Evolutionary conservation across 805 yeast species (phyloP).

Genomic region (Ogataea pini): DNA sequence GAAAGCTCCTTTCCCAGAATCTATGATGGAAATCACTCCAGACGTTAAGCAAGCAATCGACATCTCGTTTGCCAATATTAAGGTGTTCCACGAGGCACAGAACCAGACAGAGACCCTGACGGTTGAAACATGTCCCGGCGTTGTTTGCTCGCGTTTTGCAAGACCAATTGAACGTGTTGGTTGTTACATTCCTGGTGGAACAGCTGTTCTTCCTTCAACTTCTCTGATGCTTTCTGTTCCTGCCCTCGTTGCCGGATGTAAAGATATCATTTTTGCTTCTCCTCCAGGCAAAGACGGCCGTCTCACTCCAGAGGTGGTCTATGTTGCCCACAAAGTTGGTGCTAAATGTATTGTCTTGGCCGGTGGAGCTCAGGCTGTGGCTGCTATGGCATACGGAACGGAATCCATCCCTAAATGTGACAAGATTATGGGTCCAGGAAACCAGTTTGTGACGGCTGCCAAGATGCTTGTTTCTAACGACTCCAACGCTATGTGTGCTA

Average conservation of each 20-base stretch:
- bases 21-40: slow-evolving; percentile 70
- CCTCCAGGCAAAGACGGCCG: slow-evolving; percentile 95
- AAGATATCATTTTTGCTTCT: slow-evolving; percentile 87
- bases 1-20: slow-evolving; percentile 82
- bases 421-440: slow-evolving; percentile 98
- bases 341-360: slow-evolving; percentile 89
- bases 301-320: slow-evolving; percentile 94
- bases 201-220: slow-evolving; percentile 97
- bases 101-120: slow-evolving; percentile 67
- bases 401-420: slow-evolving; percentile 90
- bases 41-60: slow-evolving; percentile 84
- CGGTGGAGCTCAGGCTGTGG: slow-evolving; percentile 99
- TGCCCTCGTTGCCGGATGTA: slow-evolving; percentile 96
- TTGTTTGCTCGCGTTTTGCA: slow-evolving; percentile 89
- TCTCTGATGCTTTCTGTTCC: slow-evolving; percentile 99
- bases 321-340: slow-evolving; percentile 94
- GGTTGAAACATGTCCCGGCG: slow-evolving; percentile 95
- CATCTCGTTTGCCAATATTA: slow-evolving; percentile 83
- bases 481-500: slow-evolving; percentile 90
- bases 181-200: slow-evolving; percentile 97
- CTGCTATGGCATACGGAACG: slow-evolving; percentile 99
- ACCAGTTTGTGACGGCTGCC: slow-evolving; percentile 98
- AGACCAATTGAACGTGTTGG: slow-evolving; percentile 95
- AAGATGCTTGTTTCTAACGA: slow-evolving; percentile 97
- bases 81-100: slow-evolving; percentile 93